Base-by-base conservation (phyloP, 352 stramenopile species). In the Phytophthora quininea region DNA sequence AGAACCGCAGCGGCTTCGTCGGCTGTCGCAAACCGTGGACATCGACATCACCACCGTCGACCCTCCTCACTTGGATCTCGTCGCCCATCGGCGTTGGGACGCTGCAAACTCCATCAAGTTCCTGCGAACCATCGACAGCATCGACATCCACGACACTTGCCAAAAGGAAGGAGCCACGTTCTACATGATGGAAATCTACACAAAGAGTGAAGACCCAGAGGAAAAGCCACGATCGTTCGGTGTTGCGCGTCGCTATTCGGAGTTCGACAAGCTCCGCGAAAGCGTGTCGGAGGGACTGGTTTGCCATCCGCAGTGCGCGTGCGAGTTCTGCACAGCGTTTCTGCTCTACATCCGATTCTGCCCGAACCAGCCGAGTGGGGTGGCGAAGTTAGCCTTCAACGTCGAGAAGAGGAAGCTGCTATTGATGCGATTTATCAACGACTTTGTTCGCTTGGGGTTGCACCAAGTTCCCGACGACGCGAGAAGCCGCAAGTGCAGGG, bases 201-300 rank as follows among this genome's bases (percentile, higher is more conserved):
- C 75, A 30, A 63, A 48, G 19, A 24, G 19, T 24, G 19, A 24
- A 24, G 19, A 24, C 19, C 19, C 19, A 24, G 19, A 24, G 19
- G 19, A 24, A 24, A 24, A 24, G 19, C 19, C 19, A 54, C 62
- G 1, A 53, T 24, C 62, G 2, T 43, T 38, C 62, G 27, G 50
- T 33, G n/a, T 62, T 88, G 64, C 81, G 63, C 76, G 72, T 19
- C 69, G 78, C 27, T 89, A 83, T 64, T 83, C 80, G 10, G 74
- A 82, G 0, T 88, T 89, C 47, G 63, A 66, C 14, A 37, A 70
- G 15, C 58, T 90, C 15, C 74, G 76, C 35, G 42, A 77, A 3
- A 58, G 74, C 3, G 56, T 83, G 9, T 57, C 54, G 46, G 29
- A 10, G 7, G 73, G 48, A 46, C 49, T 62, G 62, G 77, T 49